Base-by-base conservation (phyloP, 139 green algal genomes). In the Marvania coccoides region DNA sequence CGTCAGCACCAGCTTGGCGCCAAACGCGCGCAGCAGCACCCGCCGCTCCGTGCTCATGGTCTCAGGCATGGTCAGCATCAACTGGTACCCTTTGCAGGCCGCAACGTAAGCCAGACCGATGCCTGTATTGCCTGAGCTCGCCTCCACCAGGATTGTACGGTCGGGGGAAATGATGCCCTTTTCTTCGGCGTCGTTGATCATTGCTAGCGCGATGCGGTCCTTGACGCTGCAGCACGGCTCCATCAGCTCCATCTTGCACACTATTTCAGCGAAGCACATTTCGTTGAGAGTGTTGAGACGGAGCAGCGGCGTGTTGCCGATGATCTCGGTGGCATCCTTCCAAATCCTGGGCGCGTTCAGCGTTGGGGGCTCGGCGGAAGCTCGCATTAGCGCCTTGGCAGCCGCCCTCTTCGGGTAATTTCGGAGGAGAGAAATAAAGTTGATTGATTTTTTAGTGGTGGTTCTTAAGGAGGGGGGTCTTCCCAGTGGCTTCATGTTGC, bases 21-120 rank as follows among this genome's bases (percentile, higher is more conserved):
- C 90, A 64, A 96, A 95, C 3, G 90, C 90, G 26, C 77, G 70
- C 42, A 96, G 77, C 74, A 99, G 80, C 48, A 98, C 90, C 40
- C 94, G 82, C 2, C 94, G 80, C 82, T 99, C 94, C 3, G 92
- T 79, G 42, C 77, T 91, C 92, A 98, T 98, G 58, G 86, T 95
- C 5, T 95, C 92, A 1, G 94, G 94, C 94, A 99, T 98, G 40
- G 94, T 98, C 12, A 99, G 81, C 28, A 96, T 12, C 35, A 95
- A 80, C 70, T 89, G 87, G 87, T 98, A 98, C 56, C 93, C 93
- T 60, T 85, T 90, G n/a, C 86, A 83, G 3, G 93, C 90, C 6
- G 93, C 93, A 14, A 97, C 87, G 67, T 94, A 98, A 2, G 93
- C 93, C 26, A 73, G 38, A 3, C 89, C 93, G 54, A 97, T 95